phyloP scores from a whole-genome alignment of 306 rosid genomes.

The Acacia acuminata region DNA sequence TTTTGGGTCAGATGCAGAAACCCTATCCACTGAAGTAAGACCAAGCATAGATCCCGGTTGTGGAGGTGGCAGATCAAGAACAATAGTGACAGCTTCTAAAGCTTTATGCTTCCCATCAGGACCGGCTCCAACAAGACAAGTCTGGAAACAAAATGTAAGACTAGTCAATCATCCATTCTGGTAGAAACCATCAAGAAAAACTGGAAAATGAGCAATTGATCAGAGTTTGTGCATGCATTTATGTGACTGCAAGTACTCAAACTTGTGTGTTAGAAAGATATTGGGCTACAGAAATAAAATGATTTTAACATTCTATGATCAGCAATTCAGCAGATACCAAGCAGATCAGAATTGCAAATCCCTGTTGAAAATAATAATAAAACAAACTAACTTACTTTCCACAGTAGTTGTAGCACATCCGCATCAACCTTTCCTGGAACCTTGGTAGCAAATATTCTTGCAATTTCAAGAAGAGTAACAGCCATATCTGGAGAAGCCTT shows the following conservation, averaged over 20 bases:
- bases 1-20: constrained; percentile 97
- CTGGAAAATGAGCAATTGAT: constrained; percentile 11
- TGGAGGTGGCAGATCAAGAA: constrained; percentile 98
- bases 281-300: constrained; percentile 13
- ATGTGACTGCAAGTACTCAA: not conserved
- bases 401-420: constrained; percentile 91
- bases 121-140: constrained; percentile 99
- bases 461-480: constrained; percentile 98
- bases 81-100: constrained; percentile 96
- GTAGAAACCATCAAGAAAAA: constrained; percentile 27
- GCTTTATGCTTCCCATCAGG: constrained; percentile 98
- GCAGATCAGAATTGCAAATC: constrained; percentile 26
- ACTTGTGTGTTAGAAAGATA: not conserved
- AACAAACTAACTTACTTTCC: constrained; percentile 69
- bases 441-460: constrained; percentile 95
- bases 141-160: constrained; percentile 58
- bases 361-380: not conserved
- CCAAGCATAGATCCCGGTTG: constrained; percentile 94
- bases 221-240: constrained; percentile 2
- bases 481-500: constrained; percentile 99
- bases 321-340: constrained; percentile 22
- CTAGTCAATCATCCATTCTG: constrained; percentile 28
- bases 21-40: constrained; percentile 83
- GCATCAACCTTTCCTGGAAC: constrained; percentile 99
- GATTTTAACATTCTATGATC: constrained; percentile 23